A percentile compares a stretch with the other conserved stretches of the same genome.
These are phyloP conservation scores for Rhodofomes roseus DNA, from an alignment of 1,284 basidiomycete species.

Conservation along the genomic window DNA sequence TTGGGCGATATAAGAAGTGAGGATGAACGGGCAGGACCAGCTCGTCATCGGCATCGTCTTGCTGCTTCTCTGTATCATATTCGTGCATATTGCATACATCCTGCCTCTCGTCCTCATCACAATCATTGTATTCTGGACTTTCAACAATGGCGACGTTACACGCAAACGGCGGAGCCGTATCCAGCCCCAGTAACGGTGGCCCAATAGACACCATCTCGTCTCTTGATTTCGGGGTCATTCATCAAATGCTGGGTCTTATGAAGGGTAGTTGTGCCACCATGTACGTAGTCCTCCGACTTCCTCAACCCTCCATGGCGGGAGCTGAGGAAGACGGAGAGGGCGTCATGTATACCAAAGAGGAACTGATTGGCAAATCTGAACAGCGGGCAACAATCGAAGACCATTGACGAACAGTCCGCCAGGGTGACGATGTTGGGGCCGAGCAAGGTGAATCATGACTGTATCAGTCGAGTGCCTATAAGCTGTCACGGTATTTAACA, in stretches of 20 bases:
- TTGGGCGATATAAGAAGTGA: not conserved
- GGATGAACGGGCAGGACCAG: not conserved
- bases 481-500: not conserved
- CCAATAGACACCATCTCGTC: not conserved
- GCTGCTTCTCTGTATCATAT: not conserved
- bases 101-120: not conserved
- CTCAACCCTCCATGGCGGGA: not conserved
- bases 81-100: not conserved
- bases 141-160: not conserved
- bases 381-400: constrained; percentile 28
- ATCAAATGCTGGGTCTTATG: constrained; percentile 20
- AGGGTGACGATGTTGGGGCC: constrained; percentile 28
- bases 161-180: not conserved
- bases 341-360: not conserved
- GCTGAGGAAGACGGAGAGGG: not conserved
- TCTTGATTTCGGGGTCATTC: constrained; percentile 14
- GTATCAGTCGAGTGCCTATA: not conserved
- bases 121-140: not conserved
- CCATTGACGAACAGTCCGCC: constrained; percentile 28
- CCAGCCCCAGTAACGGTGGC: not conserved
- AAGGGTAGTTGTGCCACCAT: constrained; percentile 15
- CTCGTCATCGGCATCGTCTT: not conserved
- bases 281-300: constrained; percentile 12
- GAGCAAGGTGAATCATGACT: constrained; percentile 22
- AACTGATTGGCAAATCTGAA: not conserved